phyloP scores from a whole-genome alignment of 2,329 filamentous ascomycete species.

The Neofusicoccum sp. region DNA sequence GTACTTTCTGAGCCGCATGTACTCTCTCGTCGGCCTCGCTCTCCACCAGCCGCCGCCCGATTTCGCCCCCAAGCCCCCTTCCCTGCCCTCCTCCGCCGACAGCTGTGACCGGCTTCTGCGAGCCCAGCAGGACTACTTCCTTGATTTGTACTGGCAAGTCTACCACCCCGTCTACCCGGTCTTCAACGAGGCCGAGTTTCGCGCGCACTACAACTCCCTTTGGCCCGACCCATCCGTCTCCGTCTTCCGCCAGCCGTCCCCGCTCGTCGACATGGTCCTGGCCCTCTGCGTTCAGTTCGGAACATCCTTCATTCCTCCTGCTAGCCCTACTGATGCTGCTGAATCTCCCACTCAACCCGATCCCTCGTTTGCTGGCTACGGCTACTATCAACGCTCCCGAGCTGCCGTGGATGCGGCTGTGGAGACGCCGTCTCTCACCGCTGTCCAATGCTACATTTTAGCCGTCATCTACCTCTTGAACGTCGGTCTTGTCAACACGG shows the following conservation, averaged over 20 bases:
- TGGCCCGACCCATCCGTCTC: constrained; percentile 22
- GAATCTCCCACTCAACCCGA: constrained; percentile 23
- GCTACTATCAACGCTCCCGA: constrained; percentile 50
- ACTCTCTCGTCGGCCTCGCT: no score
- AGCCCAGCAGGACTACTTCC: constrained; percentile 48
- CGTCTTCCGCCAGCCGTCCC: constrained; percentile 42
- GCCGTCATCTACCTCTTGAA: constrained; percentile 48
- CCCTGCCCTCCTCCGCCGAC: no score
- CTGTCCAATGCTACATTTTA: constrained; percentile 51
- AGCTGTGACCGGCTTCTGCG: constrained; percentile 33
- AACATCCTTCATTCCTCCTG: constrained; percentile 29
- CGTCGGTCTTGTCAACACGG: constrained; percentile 51
- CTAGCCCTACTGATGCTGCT: no score
- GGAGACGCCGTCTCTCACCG: constrained; percentile 39
- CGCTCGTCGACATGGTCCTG: constrained; percentile 53
- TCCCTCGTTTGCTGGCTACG: constrained; percentile 44
- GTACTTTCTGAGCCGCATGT: no score
- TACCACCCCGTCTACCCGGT: constrained; percentile 46
- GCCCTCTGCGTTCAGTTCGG: constrained; percentile 54
- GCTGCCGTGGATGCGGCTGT: constrained; percentile 11
- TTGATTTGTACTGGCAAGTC: constrained; percentile 50
- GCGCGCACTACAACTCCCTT: constrained; percentile 39
- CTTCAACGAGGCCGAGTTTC: constrained; percentile 47
- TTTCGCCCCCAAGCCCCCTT: not conserved
- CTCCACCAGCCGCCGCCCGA: not conserved